A percentile compares a stretch with the other conserved stretches of the same genome.
Conservation (phyloP, 2,329 filamentous ascomycete genomes). For the Fusarium tricinctum region DNA sequence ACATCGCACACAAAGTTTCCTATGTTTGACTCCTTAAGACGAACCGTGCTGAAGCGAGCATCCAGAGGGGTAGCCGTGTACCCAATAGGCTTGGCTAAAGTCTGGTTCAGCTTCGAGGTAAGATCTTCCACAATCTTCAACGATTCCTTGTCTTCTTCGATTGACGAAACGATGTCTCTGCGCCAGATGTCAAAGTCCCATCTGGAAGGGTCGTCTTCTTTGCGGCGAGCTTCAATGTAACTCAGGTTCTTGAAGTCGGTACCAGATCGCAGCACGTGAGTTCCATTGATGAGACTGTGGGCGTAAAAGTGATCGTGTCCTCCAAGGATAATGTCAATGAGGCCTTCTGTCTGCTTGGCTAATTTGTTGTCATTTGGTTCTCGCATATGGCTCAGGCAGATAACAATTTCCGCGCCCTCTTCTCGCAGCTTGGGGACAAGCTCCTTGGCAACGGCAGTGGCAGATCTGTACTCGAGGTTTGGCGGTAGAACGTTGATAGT, state of each 20-base stretch:
- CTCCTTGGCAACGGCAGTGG: conserved; percentile 80
- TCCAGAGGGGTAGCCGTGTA: conserved; percentile 88
- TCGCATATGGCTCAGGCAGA: conserved; percentile 87
- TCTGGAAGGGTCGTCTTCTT: conserved; percentile 58
- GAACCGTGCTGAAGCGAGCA: conserved; percentile 86
- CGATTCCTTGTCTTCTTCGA: conserved; percentile 74
- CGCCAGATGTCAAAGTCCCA: conserved; percentile 87
- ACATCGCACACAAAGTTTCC: conserved; percentile 94
- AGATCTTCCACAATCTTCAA: conserved; percentile 75
- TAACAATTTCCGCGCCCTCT: conserved; percentile 84
- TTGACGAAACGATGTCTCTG: conserved; percentile 78
- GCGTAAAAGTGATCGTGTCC: conserved; percentile 93
- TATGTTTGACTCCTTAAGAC: conserved; percentile 82
- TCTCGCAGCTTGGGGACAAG: conserved; percentile 79
- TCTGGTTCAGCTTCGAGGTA: conserved; percentile 79
- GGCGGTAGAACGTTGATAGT: conserved; percentile 91
- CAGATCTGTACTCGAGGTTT: conserved; percentile 84
- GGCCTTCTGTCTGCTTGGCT: conserved; percentile 77
- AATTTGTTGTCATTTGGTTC: conserved; percentile 93
- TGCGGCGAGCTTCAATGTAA: conserved; percentile 83
- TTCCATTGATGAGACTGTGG: conserved; percentile 82
- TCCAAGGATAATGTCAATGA: conserved; percentile 88
- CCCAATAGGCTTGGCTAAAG: conserved; percentile 85
- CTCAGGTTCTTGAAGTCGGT: conserved; percentile 94
- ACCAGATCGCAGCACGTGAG: conserved; percentile 87